These are phyloP conservation scores for Hypoxylon lenormandii DNA, from an alignment of 495 filamentous ascomycete species.

Conservation along the genomic window DNA sequence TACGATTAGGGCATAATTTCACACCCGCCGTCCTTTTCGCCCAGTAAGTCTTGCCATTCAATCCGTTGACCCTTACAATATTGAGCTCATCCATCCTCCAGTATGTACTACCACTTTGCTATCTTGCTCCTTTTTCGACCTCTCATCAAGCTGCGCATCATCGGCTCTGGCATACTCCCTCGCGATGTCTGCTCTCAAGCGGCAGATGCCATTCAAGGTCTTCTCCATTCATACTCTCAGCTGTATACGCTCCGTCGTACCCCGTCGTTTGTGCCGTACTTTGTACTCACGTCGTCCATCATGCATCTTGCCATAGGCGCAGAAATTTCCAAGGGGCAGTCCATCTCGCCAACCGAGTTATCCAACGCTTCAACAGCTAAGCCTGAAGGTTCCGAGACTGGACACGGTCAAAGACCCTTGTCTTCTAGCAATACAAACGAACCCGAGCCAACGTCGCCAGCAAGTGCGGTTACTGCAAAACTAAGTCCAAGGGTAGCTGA, in stretches of 20 bases:
- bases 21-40: constrained; percentile 71
- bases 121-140: constrained; percentile 74
- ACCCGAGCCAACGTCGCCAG: constrained; percentile 43
- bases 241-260: constrained; percentile 70
- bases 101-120: constrained; percentile 75
- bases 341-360: constrained; percentile 27
- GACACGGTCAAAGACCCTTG: constrained; percentile 36
- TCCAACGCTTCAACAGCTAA: constrained; percentile 48
- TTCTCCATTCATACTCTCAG: constrained; percentile 68
- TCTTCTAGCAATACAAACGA: constrained; percentile 39
- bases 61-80: constrained; percentile 7
- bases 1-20: constrained; percentile 68
- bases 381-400: constrained; percentile 24
- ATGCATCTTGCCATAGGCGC: constrained; percentile 68
- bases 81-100: constrained; percentile 46
- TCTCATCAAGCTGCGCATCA: constrained; percentile 70
- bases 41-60: constrained; percentile 64
- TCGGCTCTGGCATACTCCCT: constrained; percentile 69
- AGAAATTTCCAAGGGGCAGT: constrained; percentile 27
- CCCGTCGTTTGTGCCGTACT: constrained; percentile 69
- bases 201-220: constrained; percentile 70
- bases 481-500: constrained; percentile 52
- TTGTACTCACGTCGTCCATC: constrained; percentile 69
- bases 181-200: constrained; percentile 71
- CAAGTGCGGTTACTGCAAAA: constrained; percentile 38